Evolutionary conservation across 805 yeast genomes (phyloP).

Genomic region (Wickerhamiella kurtzmanii): DNA sequence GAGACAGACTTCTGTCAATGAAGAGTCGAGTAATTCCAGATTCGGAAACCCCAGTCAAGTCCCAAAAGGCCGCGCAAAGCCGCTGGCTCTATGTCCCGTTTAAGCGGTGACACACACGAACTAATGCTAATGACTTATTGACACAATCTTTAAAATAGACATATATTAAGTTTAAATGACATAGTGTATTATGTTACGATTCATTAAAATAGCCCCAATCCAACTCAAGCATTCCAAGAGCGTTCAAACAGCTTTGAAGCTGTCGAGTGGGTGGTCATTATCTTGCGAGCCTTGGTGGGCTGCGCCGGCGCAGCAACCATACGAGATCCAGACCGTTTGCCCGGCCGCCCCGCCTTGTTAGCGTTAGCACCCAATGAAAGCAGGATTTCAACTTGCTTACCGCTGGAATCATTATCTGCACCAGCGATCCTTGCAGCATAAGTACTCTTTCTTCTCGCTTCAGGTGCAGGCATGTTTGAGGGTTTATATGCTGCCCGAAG

Average conservation of each 20-base stretch:
- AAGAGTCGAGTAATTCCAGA: not conserved
- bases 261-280: slow-evolving; percentile 1
- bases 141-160: too few relatives aligned
- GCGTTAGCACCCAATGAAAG: slow-evolving; percentile 4
- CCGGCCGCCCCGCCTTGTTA: not conserved
- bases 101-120: too few relatives aligned
- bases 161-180: too few relatives aligned
- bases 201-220: too few relatives aligned
- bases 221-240: slow-evolving; percentile 5
- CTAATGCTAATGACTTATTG: too few relatives aligned
- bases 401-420: slow-evolving; percentile 4
- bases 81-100: not conserved
- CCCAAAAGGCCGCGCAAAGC: not conserved
- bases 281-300: slow-evolving; percentile 5
- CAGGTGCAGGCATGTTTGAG: not conserved
- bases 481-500: not conserved
- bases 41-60: not conserved
- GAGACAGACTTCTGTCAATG: not conserved
- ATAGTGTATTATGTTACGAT: too few relatives aligned
- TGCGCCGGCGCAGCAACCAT: slow-evolving; percentile 8
- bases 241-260: slow-evolving; percentile 9
- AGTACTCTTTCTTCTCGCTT: not conserved
- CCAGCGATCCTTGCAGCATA: slow-evolving; percentile 14
- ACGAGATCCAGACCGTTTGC: slow-evolving; percentile 1
- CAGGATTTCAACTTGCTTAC: slow-evolving; percentile 9